phyloP scores from a whole-genome alignment of 192 early-diverging fungal genomes.

The Jimgerdemannia flammicorona region DNA sequence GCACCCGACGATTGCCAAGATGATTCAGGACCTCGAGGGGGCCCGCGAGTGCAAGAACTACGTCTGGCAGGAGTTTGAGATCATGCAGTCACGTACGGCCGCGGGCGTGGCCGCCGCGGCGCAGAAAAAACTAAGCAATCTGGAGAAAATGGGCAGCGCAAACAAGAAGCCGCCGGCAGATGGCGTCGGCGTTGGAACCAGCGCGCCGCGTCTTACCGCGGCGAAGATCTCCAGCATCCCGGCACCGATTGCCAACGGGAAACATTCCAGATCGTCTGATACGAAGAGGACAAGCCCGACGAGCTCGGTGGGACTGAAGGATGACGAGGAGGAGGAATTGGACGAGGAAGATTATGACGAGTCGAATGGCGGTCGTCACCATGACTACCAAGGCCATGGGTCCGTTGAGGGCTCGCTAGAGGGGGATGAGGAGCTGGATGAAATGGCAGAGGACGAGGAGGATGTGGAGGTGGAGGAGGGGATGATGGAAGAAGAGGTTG shows the following conservation, averaged over 20 bases:
- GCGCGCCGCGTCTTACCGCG: background rate
- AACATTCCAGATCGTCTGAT: background rate
- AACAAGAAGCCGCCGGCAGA: slow-evolving; percentile 25
- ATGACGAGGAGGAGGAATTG: slow-evolving; percentile 2
- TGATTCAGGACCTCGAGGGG: slow-evolving; percentile 87
- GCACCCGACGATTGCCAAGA: slow-evolving; percentile 79
- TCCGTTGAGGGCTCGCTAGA: background rate
- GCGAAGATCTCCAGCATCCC: background rate
- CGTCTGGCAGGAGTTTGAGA: slow-evolving; percentile 64
- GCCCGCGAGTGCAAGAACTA: slow-evolving; percentile 75
- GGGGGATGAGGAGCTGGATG: background rate
- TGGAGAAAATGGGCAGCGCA: slow-evolving; percentile 32
- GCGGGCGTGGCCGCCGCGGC: slow-evolving; percentile 34
- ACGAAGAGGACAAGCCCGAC: background rate
- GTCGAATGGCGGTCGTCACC: background rate
- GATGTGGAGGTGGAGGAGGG: background rate
- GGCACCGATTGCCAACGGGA: background rate
- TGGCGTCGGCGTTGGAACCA: background rate
- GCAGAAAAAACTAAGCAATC: slow-evolving; percentile 30
- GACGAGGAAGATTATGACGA: background rate
- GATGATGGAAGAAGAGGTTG: background rate
- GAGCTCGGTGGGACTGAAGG: background rate
- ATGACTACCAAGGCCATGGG: background rate
- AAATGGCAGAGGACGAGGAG: slow-evolving; percentile 2
- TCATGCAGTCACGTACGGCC: slow-evolving; percentile 36